Conservation (phyloP, 768 basidiomycete genomes). For the Daedaleopsis nitida region DNA sequence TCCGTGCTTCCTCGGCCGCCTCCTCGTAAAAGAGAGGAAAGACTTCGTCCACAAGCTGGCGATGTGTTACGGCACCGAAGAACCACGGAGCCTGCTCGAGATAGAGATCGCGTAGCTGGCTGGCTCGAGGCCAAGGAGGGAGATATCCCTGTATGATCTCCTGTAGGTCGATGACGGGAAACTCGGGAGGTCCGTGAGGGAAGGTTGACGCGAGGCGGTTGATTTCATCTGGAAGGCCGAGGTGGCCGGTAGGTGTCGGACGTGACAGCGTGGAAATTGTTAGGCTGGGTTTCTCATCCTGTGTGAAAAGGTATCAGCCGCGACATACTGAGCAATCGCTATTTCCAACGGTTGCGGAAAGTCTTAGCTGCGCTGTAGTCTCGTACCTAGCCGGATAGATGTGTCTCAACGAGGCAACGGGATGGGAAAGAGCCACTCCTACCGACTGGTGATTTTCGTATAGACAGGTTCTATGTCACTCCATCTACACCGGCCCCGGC, state of each 20-base stretch:
- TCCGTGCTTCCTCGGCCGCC: slow-evolving; percentile 49
- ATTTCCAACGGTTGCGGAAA: too few species aligned
- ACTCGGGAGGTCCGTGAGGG: slow-evolving; percentile 46
- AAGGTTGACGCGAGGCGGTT: slow-evolving; percentile 42
- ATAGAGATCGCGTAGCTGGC: slow-evolving; percentile 64
- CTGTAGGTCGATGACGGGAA: slow-evolving; percentile 42
- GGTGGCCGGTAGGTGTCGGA: not conserved
- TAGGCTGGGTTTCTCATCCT: slow-evolving; percentile 19
- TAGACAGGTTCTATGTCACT: too few species aligned
- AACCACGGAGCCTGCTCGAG: slow-evolving; percentile 83
- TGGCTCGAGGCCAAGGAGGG: slow-evolving; percentile 60
- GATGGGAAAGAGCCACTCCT: too few species aligned
- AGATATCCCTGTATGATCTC: slow-evolving; percentile 51
- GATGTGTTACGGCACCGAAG: slow-evolving; percentile 67
- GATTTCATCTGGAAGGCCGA: slow-evolving; percentile 18
- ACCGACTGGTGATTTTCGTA: too few species aligned
- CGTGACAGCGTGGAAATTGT: slow-evolving; percentile 1
- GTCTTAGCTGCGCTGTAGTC: too few species aligned
- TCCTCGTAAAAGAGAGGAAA: slow-evolving; percentile 63
- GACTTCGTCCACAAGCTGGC: slow-evolving; percentile 67
- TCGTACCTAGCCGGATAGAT: too few species aligned
- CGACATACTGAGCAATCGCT: not conserved
- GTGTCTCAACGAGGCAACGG: too few species aligned
- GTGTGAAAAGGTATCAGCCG: not conserved
- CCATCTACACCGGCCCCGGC: too few species aligned